Percentiles rank a stretch among this genome's conserved stretches.
Evolutionary conservation across 2,329 filamentous ascomycete species (phyloP).

Genomic region (Fusarium lateritium): DNA sequence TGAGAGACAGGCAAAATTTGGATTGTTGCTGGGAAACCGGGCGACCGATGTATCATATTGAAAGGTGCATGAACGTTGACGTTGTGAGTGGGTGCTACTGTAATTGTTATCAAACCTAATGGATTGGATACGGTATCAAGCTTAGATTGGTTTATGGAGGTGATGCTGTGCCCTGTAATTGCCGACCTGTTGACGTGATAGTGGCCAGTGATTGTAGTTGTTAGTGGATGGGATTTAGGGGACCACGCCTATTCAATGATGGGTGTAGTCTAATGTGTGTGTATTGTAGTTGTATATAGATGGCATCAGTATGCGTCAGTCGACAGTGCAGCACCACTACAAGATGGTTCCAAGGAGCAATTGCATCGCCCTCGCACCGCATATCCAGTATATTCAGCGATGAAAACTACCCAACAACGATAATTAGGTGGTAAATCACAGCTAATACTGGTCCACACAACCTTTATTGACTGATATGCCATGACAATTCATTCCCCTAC

Average conservation of each 20-base stretch:
- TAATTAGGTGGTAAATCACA: too few relatives aligned
- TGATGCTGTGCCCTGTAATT: slow-evolving; percentile 30
- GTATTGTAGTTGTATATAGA: too few relatives aligned
- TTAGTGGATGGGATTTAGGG: slow-evolving; percentile 16
- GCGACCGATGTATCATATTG: not conserved
- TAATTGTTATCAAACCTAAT: slow-evolving; percentile 5
- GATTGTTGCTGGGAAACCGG: slow-evolving; percentile 30
- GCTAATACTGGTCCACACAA: slow-evolving; percentile 1
- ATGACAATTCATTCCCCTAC: not conserved
- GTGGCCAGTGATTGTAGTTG: slow-evolving; percentile 27
- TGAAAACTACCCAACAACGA: not conserved
- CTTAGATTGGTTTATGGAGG: slow-evolving; percentile 1
- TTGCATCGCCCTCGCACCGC: not conserved
- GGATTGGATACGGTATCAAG: not conserved
- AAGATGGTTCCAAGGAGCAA: not conserved
- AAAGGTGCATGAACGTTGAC: slow-evolving; percentile 5
- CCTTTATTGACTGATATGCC: slow-evolving; percentile 9
- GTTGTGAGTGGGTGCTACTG: not conserved
- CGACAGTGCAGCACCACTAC: not conserved
- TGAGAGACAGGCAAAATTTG: slow-evolving; percentile 16
- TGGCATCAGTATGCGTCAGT: too few relatives aligned
- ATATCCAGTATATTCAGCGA: not conserved
- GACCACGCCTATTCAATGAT: slow-evolving; percentile 1
- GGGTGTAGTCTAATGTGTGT: not conserved
- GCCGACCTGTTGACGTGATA: slow-evolving; percentile 35